Percentiles rank a stretch among this genome's conserved stretches.
These are phyloP conservation scores for Priceomyces fermenticarens DNA, from an alignment of 805 yeast species.

Conservation along the genomic window DNA sequence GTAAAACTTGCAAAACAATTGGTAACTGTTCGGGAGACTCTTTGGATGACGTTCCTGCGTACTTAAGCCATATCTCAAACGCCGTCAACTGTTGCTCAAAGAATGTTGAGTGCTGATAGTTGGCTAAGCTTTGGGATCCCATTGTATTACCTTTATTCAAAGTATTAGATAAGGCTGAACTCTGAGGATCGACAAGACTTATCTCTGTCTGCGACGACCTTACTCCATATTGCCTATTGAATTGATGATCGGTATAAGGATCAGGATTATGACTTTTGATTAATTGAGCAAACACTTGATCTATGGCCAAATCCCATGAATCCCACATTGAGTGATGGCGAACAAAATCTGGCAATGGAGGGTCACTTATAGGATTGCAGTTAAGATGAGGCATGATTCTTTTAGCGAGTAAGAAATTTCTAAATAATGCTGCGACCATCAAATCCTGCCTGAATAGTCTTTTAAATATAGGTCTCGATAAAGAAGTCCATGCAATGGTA, in stretches of 20 bases:
- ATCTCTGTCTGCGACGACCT: slow-evolving; percentile 22
- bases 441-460: slow-evolving; percentile 89
- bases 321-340: slow-evolving; percentile 94
- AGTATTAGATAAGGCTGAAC: background rate
- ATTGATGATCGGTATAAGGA: slow-evolving; percentile 1
- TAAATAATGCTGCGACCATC: slow-evolving; percentile 93
- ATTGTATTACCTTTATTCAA: background rate
- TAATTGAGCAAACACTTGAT: slow-evolving; percentile 80
- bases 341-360: slow-evolving; percentile 80
- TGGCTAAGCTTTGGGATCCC: slow-evolving; percentile 25
- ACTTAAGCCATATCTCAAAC: slow-evolving; percentile 92
- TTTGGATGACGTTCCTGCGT: slow-evolving; percentile 73
- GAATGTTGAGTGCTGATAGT: slow-evolving; percentile 87
- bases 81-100: slow-evolving; percentile 96
- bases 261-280: slow-evolving; percentile 39
- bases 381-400: slow-evolving; percentile 90
- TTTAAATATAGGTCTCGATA: slow-evolving; percentile 85
- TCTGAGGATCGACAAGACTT: slow-evolving; percentile 14
- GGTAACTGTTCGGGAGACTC: slow-evolving; percentile 95
- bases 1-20: slow-evolving; percentile 83
- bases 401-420: slow-evolving; percentile 89
- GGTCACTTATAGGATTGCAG: slow-evolving; percentile 93
- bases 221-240: slow-evolving; percentile 17
- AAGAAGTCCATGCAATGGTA: slow-evolving; percentile 94
- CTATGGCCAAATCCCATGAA: slow-evolving; percentile 96